Percentiles rank a stretch among this genome's conserved stretches.
Conservation (phyloP, 345 rosid species). For the Garcia nutans region DNA sequence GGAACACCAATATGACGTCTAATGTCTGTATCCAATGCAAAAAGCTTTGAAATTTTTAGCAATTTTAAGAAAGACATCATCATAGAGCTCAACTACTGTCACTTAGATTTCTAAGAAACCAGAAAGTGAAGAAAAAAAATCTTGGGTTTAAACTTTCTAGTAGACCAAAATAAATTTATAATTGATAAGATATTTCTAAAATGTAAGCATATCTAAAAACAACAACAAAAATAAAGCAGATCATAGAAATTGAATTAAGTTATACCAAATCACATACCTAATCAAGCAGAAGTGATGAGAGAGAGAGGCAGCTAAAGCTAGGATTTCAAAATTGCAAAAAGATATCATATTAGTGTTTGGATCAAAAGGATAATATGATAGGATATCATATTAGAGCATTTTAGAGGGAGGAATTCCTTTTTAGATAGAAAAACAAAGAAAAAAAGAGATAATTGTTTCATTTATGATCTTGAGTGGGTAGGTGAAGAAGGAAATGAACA, state of each 20-base stretch:
- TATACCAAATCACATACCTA: neutral
- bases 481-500: too few species aligned
- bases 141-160: neutral
- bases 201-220: neutral
- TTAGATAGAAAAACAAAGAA: too few species aligned
- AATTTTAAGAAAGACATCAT: too few species aligned
- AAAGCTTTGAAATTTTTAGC: too few species aligned
- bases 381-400: too few species aligned
- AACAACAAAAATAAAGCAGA: neutral
- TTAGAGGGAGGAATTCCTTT: too few species aligned
- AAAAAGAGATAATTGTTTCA: too few species aligned
- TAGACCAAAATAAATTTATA: neutral
- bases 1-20: too few species aligned
- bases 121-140: neutral
- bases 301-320: neutral
- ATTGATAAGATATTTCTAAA: conserved; percentile 1
- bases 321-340: conserved; percentile 13
- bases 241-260: neutral
- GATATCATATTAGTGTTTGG: too few species aligned
- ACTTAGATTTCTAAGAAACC: neutral
- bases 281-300: neutral
- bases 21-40: too few species aligned
- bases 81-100: neutral
- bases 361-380: too few species aligned
- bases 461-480: too few species aligned